phyloP scores from a whole-genome alignment of 2,329 filamentous ascomycete genomes.

The Penicillium sp. region DNA sequence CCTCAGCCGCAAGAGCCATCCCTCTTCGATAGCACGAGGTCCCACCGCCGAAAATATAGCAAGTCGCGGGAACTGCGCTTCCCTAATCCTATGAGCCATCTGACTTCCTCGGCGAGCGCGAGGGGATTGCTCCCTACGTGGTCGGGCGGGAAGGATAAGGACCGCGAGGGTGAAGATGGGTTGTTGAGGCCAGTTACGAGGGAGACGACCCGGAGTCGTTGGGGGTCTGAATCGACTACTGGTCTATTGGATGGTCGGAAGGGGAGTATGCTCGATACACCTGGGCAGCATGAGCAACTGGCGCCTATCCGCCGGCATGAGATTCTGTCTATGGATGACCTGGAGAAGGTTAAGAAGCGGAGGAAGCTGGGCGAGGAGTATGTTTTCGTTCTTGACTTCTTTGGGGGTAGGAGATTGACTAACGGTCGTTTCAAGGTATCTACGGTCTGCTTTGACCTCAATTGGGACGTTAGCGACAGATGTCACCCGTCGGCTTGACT shows the following conservation, averaged over 20 bases:
- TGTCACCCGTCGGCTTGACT: conserved; percentile 47
- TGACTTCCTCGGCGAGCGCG: conserved; percentile 31
- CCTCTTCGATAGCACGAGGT: conserved; percentile 13
- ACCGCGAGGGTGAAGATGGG: conserved; percentile 31
- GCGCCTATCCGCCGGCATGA: conserved; percentile 31
- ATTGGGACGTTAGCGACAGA: conserved; percentile 42
- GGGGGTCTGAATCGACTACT: conserved; percentile 34
- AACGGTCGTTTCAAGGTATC: conserved; percentile 20
- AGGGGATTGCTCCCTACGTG: conserved; percentile 34
- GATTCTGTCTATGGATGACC: conserved; percentile 34
- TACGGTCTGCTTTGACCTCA: conserved; percentile 35
- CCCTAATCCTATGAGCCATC: conserved; percentile 34
- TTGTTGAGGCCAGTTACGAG: conserved; percentile 31
- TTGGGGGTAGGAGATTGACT: not conserved
- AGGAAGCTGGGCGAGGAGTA: conserved; percentile 79
- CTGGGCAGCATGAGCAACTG: conserved; percentile 25
- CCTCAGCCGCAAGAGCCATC: conserved; percentile 10
- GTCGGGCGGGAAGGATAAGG: conserved; percentile 30
- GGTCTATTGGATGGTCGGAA: conserved; percentile 27
- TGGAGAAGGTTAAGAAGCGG: conserved; percentile 48
- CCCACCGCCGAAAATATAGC: conserved; percentile 29
- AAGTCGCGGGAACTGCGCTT: conserved; percentile 34
- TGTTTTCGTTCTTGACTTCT: conserved; percentile 38
- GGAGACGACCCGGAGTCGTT: conserved; percentile 34
- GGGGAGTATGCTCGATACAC: conserved; percentile 29